Conservation (phyloP, 257 asterid genomes). For the Nyctanthes arbortristis region DNA sequence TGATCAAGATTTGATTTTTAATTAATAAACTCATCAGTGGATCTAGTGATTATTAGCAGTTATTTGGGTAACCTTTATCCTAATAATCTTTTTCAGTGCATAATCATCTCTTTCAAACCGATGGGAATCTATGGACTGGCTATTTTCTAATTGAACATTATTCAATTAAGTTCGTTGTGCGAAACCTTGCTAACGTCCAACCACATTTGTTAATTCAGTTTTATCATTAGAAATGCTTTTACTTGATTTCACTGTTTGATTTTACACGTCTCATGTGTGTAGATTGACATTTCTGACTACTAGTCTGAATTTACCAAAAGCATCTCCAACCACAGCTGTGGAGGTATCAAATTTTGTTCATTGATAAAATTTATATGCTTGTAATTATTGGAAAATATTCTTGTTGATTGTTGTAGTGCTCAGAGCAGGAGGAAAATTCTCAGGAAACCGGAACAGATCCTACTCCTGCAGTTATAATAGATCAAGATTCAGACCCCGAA, state of each 20-base stretch:
- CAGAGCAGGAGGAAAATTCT: conserved; percentile 58
- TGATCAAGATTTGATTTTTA: conserved; percentile 1
- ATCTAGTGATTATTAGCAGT: not conserved
- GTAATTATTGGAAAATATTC: not conserved
- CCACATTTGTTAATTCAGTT: conserved; percentile 12
- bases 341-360: conserved; percentile 51
- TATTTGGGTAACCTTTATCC: not conserved
- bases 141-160: not conserved
- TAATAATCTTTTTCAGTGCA: not conserved
- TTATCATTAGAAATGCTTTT: not conserved
- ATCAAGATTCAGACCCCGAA: conserved; percentile 89
- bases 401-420: not conserved
- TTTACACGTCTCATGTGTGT: conserved; percentile 19
- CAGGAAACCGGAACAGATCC: conserved; percentile 64
- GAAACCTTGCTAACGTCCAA: not conserved
- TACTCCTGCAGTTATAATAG: conserved; percentile 73
- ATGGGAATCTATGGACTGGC: not conserved
- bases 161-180: not conserved
- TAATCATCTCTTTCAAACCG: not conserved
- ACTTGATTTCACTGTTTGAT: conserved; percentile 16
- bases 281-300: conserved; percentile 48
- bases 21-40: not conserved
- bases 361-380: not conserved
- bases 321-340: conserved; percentile 65
- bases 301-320: conserved; percentile 49